Evolutionary conservation across 73 alveolate genomes (phyloP), one percentile per base, ranked within the genome.

Genomic region (Durusdinium trenchii): DNA sequence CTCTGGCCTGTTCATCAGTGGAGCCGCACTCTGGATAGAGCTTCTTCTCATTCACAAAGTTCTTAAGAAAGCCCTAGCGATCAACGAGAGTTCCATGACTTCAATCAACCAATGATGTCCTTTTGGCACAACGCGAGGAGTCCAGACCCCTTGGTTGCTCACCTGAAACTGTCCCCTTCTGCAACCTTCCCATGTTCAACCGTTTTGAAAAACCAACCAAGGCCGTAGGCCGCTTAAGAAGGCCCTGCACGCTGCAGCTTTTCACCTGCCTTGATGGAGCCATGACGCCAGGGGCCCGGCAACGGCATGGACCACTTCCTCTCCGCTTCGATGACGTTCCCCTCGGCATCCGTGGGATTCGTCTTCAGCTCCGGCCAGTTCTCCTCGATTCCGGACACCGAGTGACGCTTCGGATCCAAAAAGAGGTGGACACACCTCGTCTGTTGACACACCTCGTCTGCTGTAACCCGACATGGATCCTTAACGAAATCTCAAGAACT

Each of bases 281-380:
- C 96, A 14, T 90, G 96, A 28, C 96, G 86, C 96, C 96, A 90
- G 1, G 96, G 96, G 42, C 96, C 96, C 2, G 96, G 86, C 57
- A 90, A 42, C 7, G 96, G 96, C 96, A 90, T 90, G 69, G 86
- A 43, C 96, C 96, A 90, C 75, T 90, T 67, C 57, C 96, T 90
- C 73, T 90, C 96, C 12, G 96, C 96, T 43, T 90, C 96, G 43
- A 90, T 90, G 86, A 90, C 96, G 40, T 90, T 90, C 57, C 96
- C 96, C 12, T 90, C 87, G 35, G 96, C 96, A 12, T 90, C 96
- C 32, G 96, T 90, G 30, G 96, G 96, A 75, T 90, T 90, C 10
- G 30, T 14, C 75, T 90, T 90, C 75, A 90, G 96, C 96, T 90
- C 96, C 51, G 96, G 96, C 96, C 96, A 90, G 43, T 90, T 90